Conservation (phyloP, 305 asterid genomes). For the Plantago coronopus region DNA sequence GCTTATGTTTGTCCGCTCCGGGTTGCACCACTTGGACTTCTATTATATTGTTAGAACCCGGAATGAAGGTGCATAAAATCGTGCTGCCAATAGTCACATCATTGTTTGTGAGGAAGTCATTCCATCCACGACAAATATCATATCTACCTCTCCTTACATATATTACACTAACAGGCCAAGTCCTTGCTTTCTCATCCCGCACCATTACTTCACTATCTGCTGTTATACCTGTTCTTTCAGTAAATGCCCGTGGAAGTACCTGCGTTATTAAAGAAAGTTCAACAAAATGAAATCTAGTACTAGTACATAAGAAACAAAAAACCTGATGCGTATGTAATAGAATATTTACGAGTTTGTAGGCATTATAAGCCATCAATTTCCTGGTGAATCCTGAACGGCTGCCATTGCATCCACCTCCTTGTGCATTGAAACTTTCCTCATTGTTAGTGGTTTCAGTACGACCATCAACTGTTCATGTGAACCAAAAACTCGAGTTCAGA, state of each 20-base stretch:
- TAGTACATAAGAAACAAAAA: too few relatives aligned
- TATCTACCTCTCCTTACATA: neutral
- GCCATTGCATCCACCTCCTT: neutral
- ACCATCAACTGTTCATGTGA: neutral
- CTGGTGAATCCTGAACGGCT: neutral
- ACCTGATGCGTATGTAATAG: neutral
- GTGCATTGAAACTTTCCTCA: neutral
- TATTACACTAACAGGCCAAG: neutral
- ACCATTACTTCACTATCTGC: neutral
- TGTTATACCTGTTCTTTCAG: neutral
- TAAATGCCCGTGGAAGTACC: neutral
- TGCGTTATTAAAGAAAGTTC: constrained; percentile 1
- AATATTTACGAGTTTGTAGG: neutral
- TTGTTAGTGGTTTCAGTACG: neutral
- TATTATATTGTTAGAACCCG: neutral
- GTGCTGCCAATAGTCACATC: constrained; percentile 6
- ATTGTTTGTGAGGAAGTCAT: neutral
- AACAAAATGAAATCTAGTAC: neutral
- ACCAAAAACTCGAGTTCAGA: neutral
- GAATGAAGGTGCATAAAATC: neutral
- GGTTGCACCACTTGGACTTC: neutral
- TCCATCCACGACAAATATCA: neutral
- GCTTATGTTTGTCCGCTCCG: constrained; percentile 1
- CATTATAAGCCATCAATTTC: neutral
- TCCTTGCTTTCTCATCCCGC: neutral